Evolutionary conservation across 169 alveolate genomes (phyloP).

Genomic region (Eimeria falciformis): DNA sequence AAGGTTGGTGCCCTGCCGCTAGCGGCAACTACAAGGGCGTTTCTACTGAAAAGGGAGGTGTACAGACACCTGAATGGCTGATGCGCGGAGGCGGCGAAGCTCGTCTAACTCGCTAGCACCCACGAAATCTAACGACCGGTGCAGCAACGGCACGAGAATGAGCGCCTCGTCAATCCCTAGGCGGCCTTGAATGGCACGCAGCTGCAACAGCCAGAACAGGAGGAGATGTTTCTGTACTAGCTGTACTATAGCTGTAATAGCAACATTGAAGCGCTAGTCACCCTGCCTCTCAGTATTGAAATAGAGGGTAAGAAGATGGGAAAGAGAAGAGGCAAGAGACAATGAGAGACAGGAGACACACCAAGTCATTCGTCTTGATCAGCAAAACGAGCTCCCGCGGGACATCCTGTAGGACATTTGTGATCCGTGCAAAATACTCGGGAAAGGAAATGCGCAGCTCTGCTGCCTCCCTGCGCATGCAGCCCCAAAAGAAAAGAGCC

Average conservation of each 20-base stretch:
- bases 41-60: not conserved
- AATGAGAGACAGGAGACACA: not conserved
- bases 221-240: not conserved
- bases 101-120: constrained; percentile 40
- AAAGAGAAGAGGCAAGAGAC: not conserved
- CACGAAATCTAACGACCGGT: constrained; percentile 35
- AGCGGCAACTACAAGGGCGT: too few relatives aligned
- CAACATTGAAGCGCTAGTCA: too few relatives aligned
- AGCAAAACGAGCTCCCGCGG: constrained; percentile 73
- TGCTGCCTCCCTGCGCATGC: constrained; percentile 61
- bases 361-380: constrained; percentile 72
- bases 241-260: too few relatives aligned
- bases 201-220: constrained; percentile 38
- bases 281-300: not conserved
- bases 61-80: constrained; percentile 34
- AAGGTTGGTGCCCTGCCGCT: too few relatives aligned
- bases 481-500: not conserved
- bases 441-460: constrained; percentile 65
- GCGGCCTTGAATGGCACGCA: constrained; percentile 67
- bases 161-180: constrained; percentile 76
- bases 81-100: constrained; percentile 29
- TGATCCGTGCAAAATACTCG: constrained; percentile 73
- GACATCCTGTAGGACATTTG: constrained; percentile 72
- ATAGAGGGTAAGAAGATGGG: constrained; percentile 10
- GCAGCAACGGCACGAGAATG: constrained; percentile 63